Conservation (phyloP, 192 early-diverging fungal species). For the Coemansia aciculifera region DNA sequence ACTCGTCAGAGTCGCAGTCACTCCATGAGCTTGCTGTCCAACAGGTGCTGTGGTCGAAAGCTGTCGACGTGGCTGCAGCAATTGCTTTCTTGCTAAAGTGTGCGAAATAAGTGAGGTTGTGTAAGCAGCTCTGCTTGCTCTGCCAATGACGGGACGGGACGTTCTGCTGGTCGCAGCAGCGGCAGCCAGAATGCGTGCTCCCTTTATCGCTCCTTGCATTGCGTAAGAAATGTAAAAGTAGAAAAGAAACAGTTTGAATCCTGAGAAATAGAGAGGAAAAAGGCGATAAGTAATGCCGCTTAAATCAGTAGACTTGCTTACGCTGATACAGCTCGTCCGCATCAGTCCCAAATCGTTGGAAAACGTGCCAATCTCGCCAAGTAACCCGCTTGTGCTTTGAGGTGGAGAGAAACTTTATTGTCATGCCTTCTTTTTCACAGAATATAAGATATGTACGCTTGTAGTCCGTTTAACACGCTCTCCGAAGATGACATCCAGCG, state of each 20-base stretch:
- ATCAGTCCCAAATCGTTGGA: background rate
- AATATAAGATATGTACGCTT: background rate
- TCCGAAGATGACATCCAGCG: slow-evolving; percentile 8
- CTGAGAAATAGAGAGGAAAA: background rate
- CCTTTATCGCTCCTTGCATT: slow-evolving; percentile 13
- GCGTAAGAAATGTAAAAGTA: background rate
- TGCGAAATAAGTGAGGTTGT: background rate
- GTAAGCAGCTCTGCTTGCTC: slow-evolving; percentile 3
- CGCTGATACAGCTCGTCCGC: background rate
- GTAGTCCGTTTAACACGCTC: background rate
- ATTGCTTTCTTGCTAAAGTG: background rate
- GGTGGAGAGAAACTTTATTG: background rate
- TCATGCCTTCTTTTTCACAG: background rate
- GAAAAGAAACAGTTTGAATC: background rate
- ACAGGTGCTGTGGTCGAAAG: background rate
- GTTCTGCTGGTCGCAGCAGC: slow-evolving; percentile 8
- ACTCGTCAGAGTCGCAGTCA: background rate
- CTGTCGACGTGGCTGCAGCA: background rate
- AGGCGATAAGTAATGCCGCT: background rate
- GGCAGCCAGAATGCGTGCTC: slow-evolving; percentile 27
- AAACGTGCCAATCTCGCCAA: background rate
- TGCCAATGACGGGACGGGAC: background rate
- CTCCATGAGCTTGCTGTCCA: slow-evolving; percentile 4
- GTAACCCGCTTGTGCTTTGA: background rate
- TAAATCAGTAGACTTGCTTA: background rate